A percentile compares a stretch with the other conserved stretches of the same genome.
Conservation (phyloP, 768 basidiomycete genomes). For the Guyanaporus albipodus region DNA sequence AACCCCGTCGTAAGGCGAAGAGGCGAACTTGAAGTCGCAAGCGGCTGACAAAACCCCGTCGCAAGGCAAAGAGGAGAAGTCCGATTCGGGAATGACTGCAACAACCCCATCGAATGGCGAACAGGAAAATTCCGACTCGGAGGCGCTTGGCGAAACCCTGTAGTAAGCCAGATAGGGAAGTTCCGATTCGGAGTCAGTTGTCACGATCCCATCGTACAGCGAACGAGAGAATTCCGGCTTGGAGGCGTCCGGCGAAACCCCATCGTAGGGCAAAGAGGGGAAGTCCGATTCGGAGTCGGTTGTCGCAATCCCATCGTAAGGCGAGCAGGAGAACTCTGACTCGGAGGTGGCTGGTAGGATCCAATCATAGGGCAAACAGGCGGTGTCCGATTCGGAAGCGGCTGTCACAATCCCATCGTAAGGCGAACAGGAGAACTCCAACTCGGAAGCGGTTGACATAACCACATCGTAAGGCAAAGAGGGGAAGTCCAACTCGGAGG, state of each 20-base stretch:
- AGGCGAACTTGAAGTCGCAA: too few species aligned
- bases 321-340: neutral
- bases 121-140: neutral
- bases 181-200: neutral
- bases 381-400: neutral
- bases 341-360: too few species aligned
- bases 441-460: neutral
- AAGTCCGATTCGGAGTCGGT: neutral
- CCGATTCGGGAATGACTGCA: neutral
- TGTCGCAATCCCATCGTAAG: neutral
- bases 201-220: neutral
- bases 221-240: neutral
- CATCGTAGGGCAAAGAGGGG: neutral
- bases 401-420: neutral
- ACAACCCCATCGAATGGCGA: neutral
- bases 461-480: neutral
- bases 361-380: neutral
- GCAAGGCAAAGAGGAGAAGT: neutral
- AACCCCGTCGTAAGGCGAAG: neutral
- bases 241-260: neutral
- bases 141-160: neutral
- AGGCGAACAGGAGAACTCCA: neutral
- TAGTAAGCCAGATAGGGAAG: neutral
- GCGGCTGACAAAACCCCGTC: neutral
- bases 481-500: neutral